phyloP scores from a whole-genome alignment of 805 yeast species.

The Wickerhamiella vanderwaltii region DNA sequence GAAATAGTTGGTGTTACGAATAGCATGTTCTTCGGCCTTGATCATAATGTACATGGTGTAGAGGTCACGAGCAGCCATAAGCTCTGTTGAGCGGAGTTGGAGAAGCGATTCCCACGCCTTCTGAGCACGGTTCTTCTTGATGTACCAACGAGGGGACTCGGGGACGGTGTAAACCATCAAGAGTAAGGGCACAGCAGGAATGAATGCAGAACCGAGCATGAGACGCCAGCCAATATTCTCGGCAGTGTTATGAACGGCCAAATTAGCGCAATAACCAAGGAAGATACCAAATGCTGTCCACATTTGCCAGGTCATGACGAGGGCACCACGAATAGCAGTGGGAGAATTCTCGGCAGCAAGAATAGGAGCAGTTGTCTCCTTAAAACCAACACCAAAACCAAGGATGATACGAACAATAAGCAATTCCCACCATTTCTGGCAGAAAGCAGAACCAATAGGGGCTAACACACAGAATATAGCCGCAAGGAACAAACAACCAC shows the following conservation, averaged over 20 bases:
- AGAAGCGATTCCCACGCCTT: slow-evolving; percentile 42
- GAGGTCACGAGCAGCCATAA: slow-evolving; percentile 55
- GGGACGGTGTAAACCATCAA: slow-evolving; percentile 48
- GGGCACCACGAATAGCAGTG: slow-evolving; percentile 46
- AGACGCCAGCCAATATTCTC: slow-evolving; percentile 48
- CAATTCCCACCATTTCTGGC: slow-evolving; percentile 48
- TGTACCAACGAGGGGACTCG: slow-evolving; percentile 61
- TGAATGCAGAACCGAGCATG: slow-evolving; percentile 52
- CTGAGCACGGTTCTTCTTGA: slow-evolving; percentile 38
- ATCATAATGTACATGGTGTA: slow-evolving; percentile 45
- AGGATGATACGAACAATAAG: slow-evolving; percentile 46
- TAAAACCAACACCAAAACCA: slow-evolving; percentile 56
- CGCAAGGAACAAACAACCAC: slow-evolving; percentile 29
- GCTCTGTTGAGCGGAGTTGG: slow-evolving; percentile 34
- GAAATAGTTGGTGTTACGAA: slow-evolving; percentile 32
- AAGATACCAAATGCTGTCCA: slow-evolving; percentile 66
- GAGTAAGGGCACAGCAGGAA: slow-evolving; percentile 40
- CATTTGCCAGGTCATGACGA: slow-evolving; percentile 62
- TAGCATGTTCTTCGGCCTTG: slow-evolving; percentile 34
- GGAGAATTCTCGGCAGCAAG: slow-evolving; percentile 54
- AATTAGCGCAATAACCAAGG: slow-evolving; percentile 49
- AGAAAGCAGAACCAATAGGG: slow-evolving; percentile 47
- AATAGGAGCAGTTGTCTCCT: slow-evolving; percentile 57
- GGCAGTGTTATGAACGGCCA: slow-evolving; percentile 41
- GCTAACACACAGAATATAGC: slow-evolving; percentile 49